Percentiles rank a stretch among this genome's conserved stretches.
These are phyloP conservation scores for Talaromyces stipitatus DNA, from an alignment of 495 filamentous ascomycete genomes.

Conservation along the genomic window DNA sequence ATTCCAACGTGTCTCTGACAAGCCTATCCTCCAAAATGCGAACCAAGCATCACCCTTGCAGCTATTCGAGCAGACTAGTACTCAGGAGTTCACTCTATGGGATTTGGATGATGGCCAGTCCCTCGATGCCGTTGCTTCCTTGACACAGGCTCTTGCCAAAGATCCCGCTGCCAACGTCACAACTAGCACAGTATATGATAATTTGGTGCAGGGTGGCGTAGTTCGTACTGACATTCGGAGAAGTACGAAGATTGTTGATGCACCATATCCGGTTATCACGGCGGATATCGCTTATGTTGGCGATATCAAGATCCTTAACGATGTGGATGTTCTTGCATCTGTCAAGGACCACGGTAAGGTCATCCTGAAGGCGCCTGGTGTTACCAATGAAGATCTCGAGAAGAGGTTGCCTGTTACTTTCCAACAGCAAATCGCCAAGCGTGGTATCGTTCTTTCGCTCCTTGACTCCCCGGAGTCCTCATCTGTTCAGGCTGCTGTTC, in stretches of 20 bases:
- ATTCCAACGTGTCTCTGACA: slow-evolving; percentile 53
- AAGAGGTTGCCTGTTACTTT: slow-evolving; percentile 69
- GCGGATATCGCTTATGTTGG: slow-evolving; percentile 76
- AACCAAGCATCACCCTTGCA: slow-evolving; percentile 28
- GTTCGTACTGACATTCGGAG: slow-evolving; percentile 79
- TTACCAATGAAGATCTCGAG: slow-evolving; percentile 83
- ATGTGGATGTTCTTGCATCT: slow-evolving; percentile 62
- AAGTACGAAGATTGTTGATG: slow-evolving; percentile 74
- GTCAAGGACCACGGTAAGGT: slow-evolving; percentile 66
- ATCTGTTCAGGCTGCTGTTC: slow-evolving; percentile 70
- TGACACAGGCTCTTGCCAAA: slow-evolving; percentile 66
- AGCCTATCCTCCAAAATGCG: slow-evolving; percentile 43
- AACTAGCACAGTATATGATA: slow-evolving; percentile 69
- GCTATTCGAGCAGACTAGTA: slow-evolving; percentile 38
- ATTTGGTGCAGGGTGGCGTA: slow-evolving; percentile 77
- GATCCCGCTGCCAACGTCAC: slow-evolving; percentile 73
- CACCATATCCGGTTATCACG: slow-evolving; percentile 67
- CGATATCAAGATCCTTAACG: slow-evolving; percentile 67
- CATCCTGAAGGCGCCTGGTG: slow-evolving; percentile 64
- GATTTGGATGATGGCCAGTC: slow-evolving; percentile 71
- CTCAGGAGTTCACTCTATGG: slow-evolving; percentile 90
- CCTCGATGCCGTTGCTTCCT: slow-evolving; percentile 51
- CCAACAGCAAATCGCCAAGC: slow-evolving; percentile 59
- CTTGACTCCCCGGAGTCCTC: slow-evolving; percentile 60
- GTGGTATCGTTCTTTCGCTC: slow-evolving; percentile 60